Evolutionary conservation across 495 filamentous ascomycete genomes (phyloP).

Genomic region (Penicillium herquei): DNA sequence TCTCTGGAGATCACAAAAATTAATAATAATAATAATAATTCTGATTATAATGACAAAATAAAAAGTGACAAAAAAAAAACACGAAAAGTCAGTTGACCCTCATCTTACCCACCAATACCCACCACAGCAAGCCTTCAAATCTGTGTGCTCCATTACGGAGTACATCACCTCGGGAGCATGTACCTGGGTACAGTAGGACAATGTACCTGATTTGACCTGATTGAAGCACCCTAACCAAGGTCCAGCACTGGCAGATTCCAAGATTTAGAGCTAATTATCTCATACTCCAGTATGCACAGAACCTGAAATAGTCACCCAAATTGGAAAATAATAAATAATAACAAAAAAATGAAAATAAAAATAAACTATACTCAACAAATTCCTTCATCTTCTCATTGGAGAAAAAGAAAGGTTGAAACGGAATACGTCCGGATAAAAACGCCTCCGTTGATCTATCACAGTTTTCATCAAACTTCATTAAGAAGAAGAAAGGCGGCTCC

Average conservation of each 20-base stretch:
- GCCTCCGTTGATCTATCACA: constrained; percentile 17
- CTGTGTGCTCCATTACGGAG: too few relatives aligned
- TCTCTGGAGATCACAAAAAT: neutral
- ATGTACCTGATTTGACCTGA: too few relatives aligned
- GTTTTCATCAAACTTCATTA: neutral
- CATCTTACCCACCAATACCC: neutral
- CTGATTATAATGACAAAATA: neutral
- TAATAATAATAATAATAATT: too few relatives aligned
- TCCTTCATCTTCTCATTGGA: neutral
- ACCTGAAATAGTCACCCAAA: too few relatives aligned
- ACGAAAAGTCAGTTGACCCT: constrained; percentile 3
- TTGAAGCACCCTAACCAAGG: too few relatives aligned
- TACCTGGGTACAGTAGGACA: too few relatives aligned
- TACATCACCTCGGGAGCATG: too few relatives aligned
- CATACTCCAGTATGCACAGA: too few relatives aligned
- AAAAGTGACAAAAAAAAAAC: neutral
- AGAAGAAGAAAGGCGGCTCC: constrained; percentile 6
- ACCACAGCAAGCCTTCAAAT: too few relatives aligned
- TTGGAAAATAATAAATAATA: neutral
- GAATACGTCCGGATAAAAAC: neutral
- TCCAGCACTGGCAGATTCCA: too few relatives aligned
- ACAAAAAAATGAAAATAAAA: too few relatives aligned
- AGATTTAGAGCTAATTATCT: too few relatives aligned
- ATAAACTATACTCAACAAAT: neutral
- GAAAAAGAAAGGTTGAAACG: neutral